These are phyloP conservation scores for Auxenochlorella protothecoides DNA, from an alignment of 139 green algal species.

Conservation along the genomic window DNA sequence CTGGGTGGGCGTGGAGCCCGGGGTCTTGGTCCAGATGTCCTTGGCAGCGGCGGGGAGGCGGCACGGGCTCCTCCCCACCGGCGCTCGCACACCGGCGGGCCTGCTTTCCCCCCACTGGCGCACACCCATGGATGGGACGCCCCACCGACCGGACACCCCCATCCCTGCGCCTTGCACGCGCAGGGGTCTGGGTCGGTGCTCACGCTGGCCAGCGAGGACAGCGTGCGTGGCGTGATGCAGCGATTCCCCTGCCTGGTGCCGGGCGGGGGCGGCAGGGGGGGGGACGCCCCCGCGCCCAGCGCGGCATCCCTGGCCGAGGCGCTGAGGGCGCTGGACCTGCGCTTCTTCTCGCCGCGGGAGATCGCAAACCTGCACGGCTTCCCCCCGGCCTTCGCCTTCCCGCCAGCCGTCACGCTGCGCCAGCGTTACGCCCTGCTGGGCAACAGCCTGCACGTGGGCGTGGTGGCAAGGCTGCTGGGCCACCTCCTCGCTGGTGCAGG, in stretches of 20 bases:
- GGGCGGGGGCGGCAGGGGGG: neutral
- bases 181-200: neutral
- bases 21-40: neutral
- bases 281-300: neutral
- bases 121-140: too few species aligned
- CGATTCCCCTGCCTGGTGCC: neutral
- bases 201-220: neutral
- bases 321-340: constrained; percentile 28
- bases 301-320: constrained; percentile 3
- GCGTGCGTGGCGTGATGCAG: neutral
- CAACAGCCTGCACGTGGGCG: constrained; percentile 53
- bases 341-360: constrained; percentile 59
- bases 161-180: too few species aligned
- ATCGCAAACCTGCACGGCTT: constrained; percentile 59
- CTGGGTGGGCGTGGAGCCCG: neutral
- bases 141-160: too few species aligned
- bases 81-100: too few species aligned
- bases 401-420: constrained; percentile 23
- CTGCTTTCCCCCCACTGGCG: too few species aligned
- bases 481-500: constrained; percentile 22
- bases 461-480: constrained; percentile 44
- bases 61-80: too few species aligned
- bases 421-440: constrained; percentile 55
- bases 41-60: neutral
- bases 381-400: constrained; percentile 50